Evolutionary conservation across 2,329 filamentous ascomycete species (phyloP), one percentile per base, ranked within the genome.

Genomic region (Aureobasidium sp.): DNA sequence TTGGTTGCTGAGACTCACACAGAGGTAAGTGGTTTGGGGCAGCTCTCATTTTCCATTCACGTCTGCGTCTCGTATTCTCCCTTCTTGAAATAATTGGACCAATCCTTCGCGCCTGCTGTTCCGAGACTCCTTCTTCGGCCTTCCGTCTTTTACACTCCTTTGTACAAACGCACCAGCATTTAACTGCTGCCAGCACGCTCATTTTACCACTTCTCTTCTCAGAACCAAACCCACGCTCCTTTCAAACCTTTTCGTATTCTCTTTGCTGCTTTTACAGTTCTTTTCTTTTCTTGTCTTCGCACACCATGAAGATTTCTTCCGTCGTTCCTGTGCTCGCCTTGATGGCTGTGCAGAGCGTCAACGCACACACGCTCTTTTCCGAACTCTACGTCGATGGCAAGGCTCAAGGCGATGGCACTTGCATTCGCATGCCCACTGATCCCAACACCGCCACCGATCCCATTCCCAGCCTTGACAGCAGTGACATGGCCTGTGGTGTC

Each of bases 401-500:
- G 51, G 80, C 82, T 67, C 85, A 66, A 47, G 88, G 88, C 64
- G 85, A 89, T 69, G 88, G 83, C 32, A 86, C 85, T 29, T 90
- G 87, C 68, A 81, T 91, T 55, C 85, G 88, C 45, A 87, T 88
- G 82, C 82, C 82, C 59, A 77, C 74, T 44, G 75, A 83, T 60
- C 74, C 78, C 3, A 71, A 72, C 7, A 81, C 77, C 0, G 78
- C 82, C 54, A 87, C 81, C 5, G 73, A 71, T 39, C 88, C 87
- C 34, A 78, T 91, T 58, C 74, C 75, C 4, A 77, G 82, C 63
- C 71, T 90, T n/a, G 71, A 74, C 14, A 84, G 82, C 66, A 72
- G 80, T 32, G 84, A 85, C 64, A 87, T 91, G 83, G 86, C 86
- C 41, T 91, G 88, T 70, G 88, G 87, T 50, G 48, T 61, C 29